Percentiles rank a stretch among this genome's conserved stretches.
Evolutionary conservation across 495 filamentous ascomycete genomes (phyloP).

Genomic region (Talaromyces nanjingensis): DNA sequence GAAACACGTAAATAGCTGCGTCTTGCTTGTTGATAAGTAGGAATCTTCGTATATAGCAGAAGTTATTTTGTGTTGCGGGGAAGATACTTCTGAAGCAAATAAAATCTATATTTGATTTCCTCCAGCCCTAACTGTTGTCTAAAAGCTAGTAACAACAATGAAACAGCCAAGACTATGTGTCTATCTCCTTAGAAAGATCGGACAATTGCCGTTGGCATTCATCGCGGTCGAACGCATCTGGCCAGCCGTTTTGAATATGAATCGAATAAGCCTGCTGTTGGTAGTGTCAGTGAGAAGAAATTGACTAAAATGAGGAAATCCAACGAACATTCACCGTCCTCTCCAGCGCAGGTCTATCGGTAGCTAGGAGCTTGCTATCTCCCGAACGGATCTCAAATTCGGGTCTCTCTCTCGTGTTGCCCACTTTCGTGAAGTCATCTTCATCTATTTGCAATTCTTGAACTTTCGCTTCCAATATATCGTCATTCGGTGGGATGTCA

Average conservation of each 20-base stretch:
- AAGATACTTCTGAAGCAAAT: not conserved
- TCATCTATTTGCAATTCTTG: not conserved
- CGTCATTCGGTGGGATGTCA: not conserved
- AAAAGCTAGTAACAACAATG: not conserved
- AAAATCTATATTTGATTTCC: not conserved
- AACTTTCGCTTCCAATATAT: not conserved
- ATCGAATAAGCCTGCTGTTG: slow-evolving; percentile 1
- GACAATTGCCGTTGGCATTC: not conserved
- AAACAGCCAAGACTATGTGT: not conserved
- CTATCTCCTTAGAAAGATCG: not conserved
- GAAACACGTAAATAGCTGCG: not conserved
- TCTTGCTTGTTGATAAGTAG: not conserved
- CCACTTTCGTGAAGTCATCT: not conserved
- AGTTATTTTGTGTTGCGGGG: not conserved
- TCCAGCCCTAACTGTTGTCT: not conserved
- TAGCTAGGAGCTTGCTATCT: not conserved
- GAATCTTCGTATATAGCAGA: not conserved
- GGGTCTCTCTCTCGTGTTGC: not conserved
- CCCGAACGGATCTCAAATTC: not conserved
- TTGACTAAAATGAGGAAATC: not conserved
- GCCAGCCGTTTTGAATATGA: slow-evolving; percentile 5
- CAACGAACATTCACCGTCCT: not conserved
- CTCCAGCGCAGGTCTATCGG: not conserved
- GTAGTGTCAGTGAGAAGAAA: not conserved
- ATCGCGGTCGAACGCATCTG: not conserved